A percentile compares a stretch with the other conserved stretches of the same genome.
These are phyloP conservation scores for Streptanthus diversifolius DNA, from an alignment of 345 rosid genomes.

Conservation along the genomic window DNA sequence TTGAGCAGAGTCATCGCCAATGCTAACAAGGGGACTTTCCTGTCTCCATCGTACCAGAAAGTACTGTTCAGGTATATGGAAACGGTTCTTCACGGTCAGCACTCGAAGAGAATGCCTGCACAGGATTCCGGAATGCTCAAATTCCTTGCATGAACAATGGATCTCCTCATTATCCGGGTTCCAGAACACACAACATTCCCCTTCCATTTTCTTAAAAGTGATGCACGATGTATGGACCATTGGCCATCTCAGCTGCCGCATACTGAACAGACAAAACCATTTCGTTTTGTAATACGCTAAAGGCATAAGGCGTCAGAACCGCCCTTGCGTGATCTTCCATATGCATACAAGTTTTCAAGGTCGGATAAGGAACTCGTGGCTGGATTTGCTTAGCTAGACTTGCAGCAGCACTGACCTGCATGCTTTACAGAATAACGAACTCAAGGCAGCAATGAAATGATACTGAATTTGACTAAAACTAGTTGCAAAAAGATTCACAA, in stretches of 20 bases:
- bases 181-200: constrained; percentile 68
- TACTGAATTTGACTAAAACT: background rate
- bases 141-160: constrained; percentile 91
- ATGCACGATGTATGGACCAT: constrained; percentile 68
- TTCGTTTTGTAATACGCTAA: constrained; percentile 67
- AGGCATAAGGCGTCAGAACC: constrained; percentile 76
- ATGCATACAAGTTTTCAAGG: constrained; percentile 67
- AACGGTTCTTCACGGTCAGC: constrained; percentile 63
- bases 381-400: constrained; percentile 38
- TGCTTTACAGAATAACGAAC: constrained; percentile 22
- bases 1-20: constrained; percentile 53
- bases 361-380: constrained; percentile 46
- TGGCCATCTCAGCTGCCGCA: constrained; percentile 67
- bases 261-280: constrained; percentile 77
- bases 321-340: constrained; percentile 82
- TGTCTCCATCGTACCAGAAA: constrained; percentile 69
- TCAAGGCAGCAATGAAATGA: constrained; percentile 8
- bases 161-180: constrained; percentile 71
- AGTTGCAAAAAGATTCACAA: constrained; percentile 11
- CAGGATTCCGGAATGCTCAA: constrained; percentile 72
- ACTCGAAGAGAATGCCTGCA: constrained; percentile 85
- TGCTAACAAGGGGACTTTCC: constrained; percentile 45
- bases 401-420: constrained; percentile 61
- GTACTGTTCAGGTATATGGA: constrained; percentile 80
- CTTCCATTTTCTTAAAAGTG: constrained; percentile 83